Conservation (phyloP, 164 flowering plant species). For the Sedum album region DNA sequence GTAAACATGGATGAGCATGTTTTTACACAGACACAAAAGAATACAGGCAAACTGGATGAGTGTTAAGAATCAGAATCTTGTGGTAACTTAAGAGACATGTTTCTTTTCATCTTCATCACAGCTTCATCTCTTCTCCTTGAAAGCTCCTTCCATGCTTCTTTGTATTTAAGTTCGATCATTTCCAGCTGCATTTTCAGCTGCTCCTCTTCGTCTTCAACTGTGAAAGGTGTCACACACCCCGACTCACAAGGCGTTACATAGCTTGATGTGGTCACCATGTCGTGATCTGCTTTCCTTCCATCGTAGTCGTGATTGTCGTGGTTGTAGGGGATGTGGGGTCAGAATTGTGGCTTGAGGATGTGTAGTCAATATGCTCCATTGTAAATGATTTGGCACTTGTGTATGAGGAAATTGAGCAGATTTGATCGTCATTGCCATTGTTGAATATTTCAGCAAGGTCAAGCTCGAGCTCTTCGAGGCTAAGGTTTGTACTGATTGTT, state of each 20-base stretch:
- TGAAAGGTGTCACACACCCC: no score
- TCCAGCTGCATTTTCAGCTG: conserved; percentile 39
- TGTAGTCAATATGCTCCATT: conserved; percentile 14
- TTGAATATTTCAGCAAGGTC: conserved; percentile 28
- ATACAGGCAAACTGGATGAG: not conserved
- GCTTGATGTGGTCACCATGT: no score
- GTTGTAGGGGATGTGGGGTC: conserved; percentile 6
- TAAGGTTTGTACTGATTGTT: conserved; percentile 16
- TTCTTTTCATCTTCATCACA: conserved; percentile 34
- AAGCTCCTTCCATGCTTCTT: conserved; percentile 35
- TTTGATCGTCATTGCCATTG: conserved; percentile 20
- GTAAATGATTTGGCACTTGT: no score
- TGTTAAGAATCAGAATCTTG: not conserved
- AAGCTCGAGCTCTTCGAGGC: conserved; percentile 23
- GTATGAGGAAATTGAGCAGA: conserved; percentile 11
- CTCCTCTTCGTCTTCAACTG: conserved; percentile 19
- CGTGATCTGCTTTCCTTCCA: no score
- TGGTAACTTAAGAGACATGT: conserved; percentile 22
- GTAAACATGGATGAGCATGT: no score
- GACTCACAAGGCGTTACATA: no score
- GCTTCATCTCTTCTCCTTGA: conserved; percentile 40
- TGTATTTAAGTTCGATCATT: conserved; percentile 42
- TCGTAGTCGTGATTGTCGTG: conserved; percentile 11
- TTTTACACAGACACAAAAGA: not conserved
- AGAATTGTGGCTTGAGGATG: conserved; percentile 6